A percentile compares a stretch with the other conserved stretches of the same genome.
These are phyloP conservation scores for Parasitella parasitica DNA, from an alignment of 371 early-diverging fungal genomes.

Conservation along the genomic window DNA sequence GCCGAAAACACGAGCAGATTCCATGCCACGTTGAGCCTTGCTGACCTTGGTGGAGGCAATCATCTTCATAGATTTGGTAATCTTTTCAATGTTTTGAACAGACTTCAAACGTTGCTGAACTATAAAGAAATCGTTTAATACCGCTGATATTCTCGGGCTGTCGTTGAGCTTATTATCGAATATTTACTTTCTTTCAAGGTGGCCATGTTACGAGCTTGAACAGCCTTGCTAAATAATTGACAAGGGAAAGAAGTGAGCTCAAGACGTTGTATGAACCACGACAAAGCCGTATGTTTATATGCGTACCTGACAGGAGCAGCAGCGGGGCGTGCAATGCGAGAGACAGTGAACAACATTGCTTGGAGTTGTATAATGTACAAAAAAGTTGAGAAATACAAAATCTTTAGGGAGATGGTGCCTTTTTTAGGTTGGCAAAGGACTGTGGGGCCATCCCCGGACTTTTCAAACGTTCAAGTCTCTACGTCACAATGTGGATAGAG, in stretches of 20 bases:
- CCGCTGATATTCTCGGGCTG: neutral
- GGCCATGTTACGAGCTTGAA: constrained; percentile 89
- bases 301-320: constrained; percentile 32
- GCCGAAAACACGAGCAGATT: constrained; percentile 88
- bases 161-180: neutral
- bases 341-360: constrained; percentile 34
- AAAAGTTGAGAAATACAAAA: constrained; percentile 1
- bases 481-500: constrained; percentile 4
- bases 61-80: constrained; percentile 99
- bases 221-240: constrained; percentile 40
- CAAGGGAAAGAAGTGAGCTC: neutral
- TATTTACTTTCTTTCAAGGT: constrained; percentile 89
- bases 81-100: constrained; percentile 96
- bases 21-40: constrained; percentile 95
- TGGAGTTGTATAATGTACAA: constrained; percentile 2
- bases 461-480: neutral
- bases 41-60: constrained; percentile 98
- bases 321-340: constrained; percentile 40
- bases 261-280: neutral
- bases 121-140: constrained; percentile 30
- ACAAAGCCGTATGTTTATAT: neutral
- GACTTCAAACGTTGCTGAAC: constrained; percentile 96
- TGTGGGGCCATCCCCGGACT: constrained; percentile 15
- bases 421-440: neutral
- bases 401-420: neutral